Conservation (phyloP, 2,329 filamentous ascomycete species). For the Hypoxylon sp. region DNA sequence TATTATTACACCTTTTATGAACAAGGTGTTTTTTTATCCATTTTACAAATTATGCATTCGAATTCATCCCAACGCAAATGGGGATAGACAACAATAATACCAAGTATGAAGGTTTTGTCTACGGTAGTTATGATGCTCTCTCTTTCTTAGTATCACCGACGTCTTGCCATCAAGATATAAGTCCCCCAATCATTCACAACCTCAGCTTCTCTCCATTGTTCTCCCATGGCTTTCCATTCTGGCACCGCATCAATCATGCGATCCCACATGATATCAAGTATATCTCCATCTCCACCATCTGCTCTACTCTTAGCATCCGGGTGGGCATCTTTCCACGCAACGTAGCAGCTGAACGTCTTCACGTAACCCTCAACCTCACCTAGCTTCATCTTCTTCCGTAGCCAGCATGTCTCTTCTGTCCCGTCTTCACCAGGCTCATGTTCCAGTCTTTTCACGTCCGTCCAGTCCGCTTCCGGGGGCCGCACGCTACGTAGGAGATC, state of each 20-base stretch:
- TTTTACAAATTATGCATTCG: too few relatives aligned
- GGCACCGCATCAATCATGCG: constrained; percentile 68
- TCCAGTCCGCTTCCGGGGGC: constrained; percentile 68
- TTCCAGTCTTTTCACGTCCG: constrained; percentile 66
- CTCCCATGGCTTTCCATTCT: constrained; percentile 64
- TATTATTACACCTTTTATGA: too few relatives aligned
- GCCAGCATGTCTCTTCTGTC: constrained; percentile 61
- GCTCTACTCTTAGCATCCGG: constrained; percentile 64
- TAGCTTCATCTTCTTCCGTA: constrained; percentile 68
- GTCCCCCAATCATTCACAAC: constrained; percentile 75
- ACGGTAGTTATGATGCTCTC: too few relatives aligned
- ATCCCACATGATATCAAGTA: constrained; percentile 75
- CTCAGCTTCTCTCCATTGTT: constrained; percentile 67
- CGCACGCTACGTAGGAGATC: constrained; percentile 66
- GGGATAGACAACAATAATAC: neutral
- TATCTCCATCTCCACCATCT: constrained; percentile 71
- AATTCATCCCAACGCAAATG: neutral
- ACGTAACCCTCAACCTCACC: constrained; percentile 73
- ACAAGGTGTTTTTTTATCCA: too few relatives aligned
- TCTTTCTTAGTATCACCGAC: constrained; percentile 49
- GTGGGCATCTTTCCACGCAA: constrained; percentile 71
- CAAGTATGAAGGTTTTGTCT: too few relatives aligned
- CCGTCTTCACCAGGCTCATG: constrained; percentile 69
- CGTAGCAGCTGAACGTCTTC: constrained; percentile 72
- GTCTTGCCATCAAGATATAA: constrained; percentile 70